phyloP scores from a whole-genome alignment of 2,329 filamentous ascomycete genomes.

The Diaporthe aspalathi region DNA sequence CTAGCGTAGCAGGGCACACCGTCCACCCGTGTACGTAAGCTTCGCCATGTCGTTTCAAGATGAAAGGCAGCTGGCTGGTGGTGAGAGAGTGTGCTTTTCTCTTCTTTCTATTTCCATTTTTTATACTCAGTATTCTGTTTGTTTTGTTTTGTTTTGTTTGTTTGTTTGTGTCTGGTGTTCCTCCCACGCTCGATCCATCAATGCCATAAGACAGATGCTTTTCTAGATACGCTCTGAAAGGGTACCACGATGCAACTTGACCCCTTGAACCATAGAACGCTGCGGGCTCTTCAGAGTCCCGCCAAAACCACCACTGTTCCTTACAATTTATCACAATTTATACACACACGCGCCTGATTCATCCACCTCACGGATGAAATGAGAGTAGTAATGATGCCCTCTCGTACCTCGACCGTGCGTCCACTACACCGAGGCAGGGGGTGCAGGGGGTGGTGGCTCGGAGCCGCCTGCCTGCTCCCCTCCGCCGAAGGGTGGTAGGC shows the following conservation, averaged over 20 bases:
- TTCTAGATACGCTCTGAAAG: slow-evolving; percentile 29
- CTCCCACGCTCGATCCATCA: not conserved
- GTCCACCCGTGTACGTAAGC: not conserved
- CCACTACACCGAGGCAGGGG: slow-evolving; percentile 34
- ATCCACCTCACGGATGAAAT: not conserved
- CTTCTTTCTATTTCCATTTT: not conserved
- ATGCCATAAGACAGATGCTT: slow-evolving; percentile 24
- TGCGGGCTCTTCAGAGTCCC: not conserved
- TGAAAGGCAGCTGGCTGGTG: slow-evolving; percentile 1
- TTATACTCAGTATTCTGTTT: not conserved
- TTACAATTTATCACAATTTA: slow-evolving; percentile 16
- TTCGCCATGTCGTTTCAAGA: too few relatives aligned
- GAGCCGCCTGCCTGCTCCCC: slow-evolving; percentile 36
- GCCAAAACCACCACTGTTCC: not conserved
- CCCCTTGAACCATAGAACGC: not conserved
- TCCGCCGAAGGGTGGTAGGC: slow-evolving; percentile 35
- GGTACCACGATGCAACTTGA: slow-evolving; percentile 18
- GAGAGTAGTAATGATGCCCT: not conserved
- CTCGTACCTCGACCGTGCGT: not conserved
- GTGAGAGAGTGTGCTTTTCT: not conserved
- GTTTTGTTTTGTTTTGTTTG: too few relatives aligned
- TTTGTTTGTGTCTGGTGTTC: not conserved
- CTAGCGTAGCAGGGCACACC: not conserved
- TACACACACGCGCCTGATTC: slow-evolving; percentile 1
- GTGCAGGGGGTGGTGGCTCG: slow-evolving; percentile 34